These are phyloP conservation scores for Yamadazyma siamensis DNA, from an alignment of 1,139 yeast genomes.

Conservation along the genomic window DNA sequence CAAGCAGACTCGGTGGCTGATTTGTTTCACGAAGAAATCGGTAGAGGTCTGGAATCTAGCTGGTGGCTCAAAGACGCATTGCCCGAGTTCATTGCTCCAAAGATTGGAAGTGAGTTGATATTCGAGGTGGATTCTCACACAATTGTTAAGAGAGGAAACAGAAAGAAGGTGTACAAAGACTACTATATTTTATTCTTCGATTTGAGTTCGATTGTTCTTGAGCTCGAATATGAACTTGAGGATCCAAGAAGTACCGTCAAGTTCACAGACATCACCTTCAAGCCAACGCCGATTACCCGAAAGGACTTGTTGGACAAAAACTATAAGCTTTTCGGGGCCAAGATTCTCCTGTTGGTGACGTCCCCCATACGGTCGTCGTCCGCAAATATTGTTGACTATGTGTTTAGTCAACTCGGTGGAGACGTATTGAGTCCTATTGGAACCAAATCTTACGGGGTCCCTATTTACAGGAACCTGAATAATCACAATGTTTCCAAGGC, in stretches of 20 bases:
- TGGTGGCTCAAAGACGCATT: slow-evolving; percentile 69
- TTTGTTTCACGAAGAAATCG: slow-evolving; percentile 30
- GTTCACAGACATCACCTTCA: slow-evolving; percentile 37
- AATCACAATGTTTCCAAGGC: slow-evolving; percentile 50
- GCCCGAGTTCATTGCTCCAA: slow-evolving; percentile 52
- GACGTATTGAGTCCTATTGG: slow-evolving; percentile 58
- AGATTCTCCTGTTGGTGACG: slow-evolving; percentile 11
- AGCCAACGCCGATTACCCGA: slow-evolving; percentile 47
- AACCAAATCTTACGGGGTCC: slow-evolving; percentile 66
- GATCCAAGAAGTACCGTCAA: slow-evolving; percentile 56
- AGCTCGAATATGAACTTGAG: slow-evolving; percentile 50
- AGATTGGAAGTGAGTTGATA: slow-evolving; percentile 46
- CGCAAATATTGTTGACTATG: slow-evolving; percentile 22
- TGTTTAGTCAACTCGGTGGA: slow-evolving; percentile 14
- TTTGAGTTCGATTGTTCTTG: slow-evolving; percentile 63
- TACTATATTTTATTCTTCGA: slow-evolving; percentile 74
- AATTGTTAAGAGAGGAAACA: slow-evolving; percentile 57
- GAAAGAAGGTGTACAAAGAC: slow-evolving; percentile 51
- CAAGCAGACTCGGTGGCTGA: slow-evolving; percentile 29
- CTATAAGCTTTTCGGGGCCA: slow-evolving; percentile 45
- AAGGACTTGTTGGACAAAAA: slow-evolving; percentile 50
- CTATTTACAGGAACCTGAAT: slow-evolving; percentile 50
- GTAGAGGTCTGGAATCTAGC: slow-evolving; percentile 21
- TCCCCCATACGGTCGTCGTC: background rate
- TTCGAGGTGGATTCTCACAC: slow-evolving; percentile 65